Conservation (phyloP, 345 rosid species). For the Sonneratia caseolaris region DNA sequence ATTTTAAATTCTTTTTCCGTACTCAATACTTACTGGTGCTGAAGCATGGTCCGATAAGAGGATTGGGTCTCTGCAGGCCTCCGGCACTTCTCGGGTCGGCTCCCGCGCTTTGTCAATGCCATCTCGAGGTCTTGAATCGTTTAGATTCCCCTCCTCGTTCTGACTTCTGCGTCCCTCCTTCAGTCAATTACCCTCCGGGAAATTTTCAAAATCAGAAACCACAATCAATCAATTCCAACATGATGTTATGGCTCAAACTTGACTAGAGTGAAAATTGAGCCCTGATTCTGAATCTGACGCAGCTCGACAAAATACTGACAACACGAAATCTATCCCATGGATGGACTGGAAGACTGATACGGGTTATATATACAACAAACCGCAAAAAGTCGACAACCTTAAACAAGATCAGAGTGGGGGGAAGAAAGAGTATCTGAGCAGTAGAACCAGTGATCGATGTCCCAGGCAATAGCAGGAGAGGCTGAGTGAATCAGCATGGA, state of each 20-base stretch:
- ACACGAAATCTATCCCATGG: no score
- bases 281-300: no score
- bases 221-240: no score
- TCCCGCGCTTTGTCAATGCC: conserved; percentile 56
- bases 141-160: conserved; percentile 49
- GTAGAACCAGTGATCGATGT: conserved; percentile 91
- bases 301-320: no score
- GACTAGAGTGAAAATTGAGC: no score
- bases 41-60: conserved; percentile 61
- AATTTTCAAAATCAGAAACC: no score
- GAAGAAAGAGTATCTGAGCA: conserved; percentile 29
- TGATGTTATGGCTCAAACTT: no score
- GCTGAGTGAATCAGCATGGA: conserved; percentile 69
- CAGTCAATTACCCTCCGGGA: no score
- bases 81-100: conserved; percentile 91
- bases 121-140: conserved; percentile 68
- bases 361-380: no score
- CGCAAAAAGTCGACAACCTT: no score
- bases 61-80: conserved; percentile 86
- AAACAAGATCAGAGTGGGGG: no score
- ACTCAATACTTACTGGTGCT: conserved; percentile 45
- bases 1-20: background rate
- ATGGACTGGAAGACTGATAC: no score
- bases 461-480: conserved; percentile 84
- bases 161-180: conserved; percentile 7